Evolutionary conservation across 345 rosid genomes (phyloP), one percentile per base, ranked within the genome.

Genomic region (Gossypium arboreum): DNA sequence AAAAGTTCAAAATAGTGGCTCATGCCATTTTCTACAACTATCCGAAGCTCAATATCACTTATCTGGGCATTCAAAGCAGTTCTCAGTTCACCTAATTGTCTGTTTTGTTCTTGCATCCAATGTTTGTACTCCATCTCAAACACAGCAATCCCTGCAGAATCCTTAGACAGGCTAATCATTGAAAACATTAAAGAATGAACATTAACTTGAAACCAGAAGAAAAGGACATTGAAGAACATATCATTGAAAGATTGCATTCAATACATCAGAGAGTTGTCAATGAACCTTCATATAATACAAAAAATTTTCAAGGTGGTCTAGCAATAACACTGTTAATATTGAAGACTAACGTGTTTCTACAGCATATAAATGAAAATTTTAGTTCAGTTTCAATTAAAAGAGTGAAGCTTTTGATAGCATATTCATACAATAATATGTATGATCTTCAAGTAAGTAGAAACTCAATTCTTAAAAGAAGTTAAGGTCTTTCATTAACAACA

Each of bases 41-140:
- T 81, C 57, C 78, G 87, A 50, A 95, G 93, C 81, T 93, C 93
- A 45, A 68, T 60, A 10, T 91, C 96, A 70, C 80, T 85, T 74
- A 75, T 73, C 76, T 89, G 89, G 64, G 89, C 87, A 61, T 85
- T 74, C 81, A 95, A 75, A 77, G 93, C 98, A 29, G 62, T 73
- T 77, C 90, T 88, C 72, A 93, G 80, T 47, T 93, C 90, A 45
- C 71, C 7, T 71, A 85, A 83, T 67, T 93, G 96, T 75, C 82
- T 85, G 52, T 80, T 89, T 77, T 91, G 97, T 73, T 86, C 98
- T 73, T 91, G 93, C 73, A 95, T 78, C 99, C 99, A 95, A 24
- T 82, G 87, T 72, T 85, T 89, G 66, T 95, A 95, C 83, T 89
- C 92, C 92, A 89, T 84, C 89, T 95, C 98, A 86, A 95, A 95